These are phyloP conservation scores for Aspergillus incahuasiensis DNA, from an alignment of 495 filamentous ascomycete genomes.

Conservation along the genomic window DNA sequence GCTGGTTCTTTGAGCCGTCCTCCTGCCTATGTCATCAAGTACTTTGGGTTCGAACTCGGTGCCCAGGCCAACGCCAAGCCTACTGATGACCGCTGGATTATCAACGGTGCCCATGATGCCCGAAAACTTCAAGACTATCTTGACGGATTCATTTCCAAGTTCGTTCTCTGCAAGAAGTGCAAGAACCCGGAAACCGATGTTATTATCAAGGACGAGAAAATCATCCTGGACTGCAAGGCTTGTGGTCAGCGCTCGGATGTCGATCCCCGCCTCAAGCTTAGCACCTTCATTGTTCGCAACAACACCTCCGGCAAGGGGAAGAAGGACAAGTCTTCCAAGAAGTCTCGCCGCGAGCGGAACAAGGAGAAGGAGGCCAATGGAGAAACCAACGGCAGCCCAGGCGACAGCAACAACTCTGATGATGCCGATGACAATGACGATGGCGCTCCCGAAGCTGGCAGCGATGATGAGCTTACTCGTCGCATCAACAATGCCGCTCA, in stretches of 20 bases:
- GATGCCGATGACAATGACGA: slow-evolving; percentile 64
- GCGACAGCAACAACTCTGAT: slow-evolving; percentile 70
- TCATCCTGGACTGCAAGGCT: slow-evolving; percentile 95
- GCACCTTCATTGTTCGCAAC: slow-evolving; percentile 96
- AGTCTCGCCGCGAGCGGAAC: slow-evolving; percentile 71
- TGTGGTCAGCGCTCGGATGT: slow-evolving; percentile 90
- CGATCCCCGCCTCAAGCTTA: slow-evolving; percentile 90
- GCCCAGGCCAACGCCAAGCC: slow-evolving; percentile 98
- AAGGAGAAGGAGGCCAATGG: slow-evolving; percentile 64
- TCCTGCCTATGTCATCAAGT: slow-evolving; percentile 95
- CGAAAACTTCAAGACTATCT: slow-evolving; percentile 96
- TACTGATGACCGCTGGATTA: slow-evolving; percentile 97
- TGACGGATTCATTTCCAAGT: slow-evolving; percentile 95
- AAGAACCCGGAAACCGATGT: slow-evolving; percentile 99
- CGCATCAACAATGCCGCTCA: slow-evolving; percentile 81
- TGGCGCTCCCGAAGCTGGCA: slow-evolving; percentile 65
- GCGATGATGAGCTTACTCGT: slow-evolving; percentile 89
- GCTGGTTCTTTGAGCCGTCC: slow-evolving; percentile 88
- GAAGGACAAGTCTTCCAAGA: slow-evolving; percentile 89
- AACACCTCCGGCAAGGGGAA: slow-evolving; percentile 78
- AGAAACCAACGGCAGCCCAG: slow-evolving; percentile 59
- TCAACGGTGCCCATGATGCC: slow-evolving; percentile 97
- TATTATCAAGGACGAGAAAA: slow-evolving; percentile 84
- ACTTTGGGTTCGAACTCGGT: slow-evolving; percentile 97
- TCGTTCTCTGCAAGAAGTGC: slow-evolving; percentile 98